Base-by-base conservation (phyloP, 495 filamentous ascomycete species). In the Xylaria flabelliformis region DNA sequence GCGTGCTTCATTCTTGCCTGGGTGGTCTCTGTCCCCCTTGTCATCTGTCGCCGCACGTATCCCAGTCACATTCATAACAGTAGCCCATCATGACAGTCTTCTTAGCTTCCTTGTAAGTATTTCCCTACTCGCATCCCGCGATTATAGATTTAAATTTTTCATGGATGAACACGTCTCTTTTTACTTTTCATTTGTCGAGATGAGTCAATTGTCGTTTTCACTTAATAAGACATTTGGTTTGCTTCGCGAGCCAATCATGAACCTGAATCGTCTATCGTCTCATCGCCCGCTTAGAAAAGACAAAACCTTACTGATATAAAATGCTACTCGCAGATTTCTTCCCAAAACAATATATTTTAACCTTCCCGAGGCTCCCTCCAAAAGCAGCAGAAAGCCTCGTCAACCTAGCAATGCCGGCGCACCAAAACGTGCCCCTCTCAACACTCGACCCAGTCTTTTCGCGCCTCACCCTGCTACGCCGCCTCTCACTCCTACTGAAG, bases 301-400 rank as follows among this genome's bases (percentile, higher is more conserved):
- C 0, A 56, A 17, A 21, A 1, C 39, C 21, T 24, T 41, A 29
- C 42, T 61, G 17, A 36, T 29, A 34, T 26, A 62, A 17, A 41
- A 34, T 51, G 15, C 41, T 24, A 55, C 50, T 36, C 41, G 36
- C 44, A 97, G 95, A 55, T 97, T 97, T 79, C 90, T 97, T 36
- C 95, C 95, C 7, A 93, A 97, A 77, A 98, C 95, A 3, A 85
- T 97, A 74, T 90, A 95, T 77, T 98, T 97, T 81, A 84, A 68
- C 67, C 85, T 81, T 46, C 86, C 80, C 13, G 78, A 80, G 71
- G 44, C 58, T 81, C 80, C 69, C 77, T 76, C 26, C 36, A 46
- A 26, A 29, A 61, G 26, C 13, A n/a, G 51, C 9, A 29, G 12
- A 42, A 32, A 67, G 53, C 39, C 32, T 26, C 36, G 15, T 29